Conservation (phyloP, 2,329 filamentous ascomycete genomes). For the Cercospora sp. region DNA sequence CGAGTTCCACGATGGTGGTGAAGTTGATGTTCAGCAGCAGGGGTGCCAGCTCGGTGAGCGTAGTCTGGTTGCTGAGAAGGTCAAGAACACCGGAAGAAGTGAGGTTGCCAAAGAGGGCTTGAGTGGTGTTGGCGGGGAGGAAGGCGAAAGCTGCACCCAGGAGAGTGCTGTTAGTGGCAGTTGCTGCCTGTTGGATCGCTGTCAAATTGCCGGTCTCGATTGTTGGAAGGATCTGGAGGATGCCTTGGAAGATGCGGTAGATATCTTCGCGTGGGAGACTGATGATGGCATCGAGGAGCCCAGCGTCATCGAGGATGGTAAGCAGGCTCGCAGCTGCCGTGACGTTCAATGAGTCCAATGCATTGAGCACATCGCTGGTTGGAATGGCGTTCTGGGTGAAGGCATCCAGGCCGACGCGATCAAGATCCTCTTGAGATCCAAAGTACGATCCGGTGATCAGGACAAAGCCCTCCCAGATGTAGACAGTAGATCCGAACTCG, state of each 20-base stretch:
- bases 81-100: slow-evolving; percentile 15
- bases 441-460: slow-evolving; percentile 23
- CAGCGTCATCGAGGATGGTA: slow-evolving; percentile 7
- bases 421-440: slow-evolving; percentile 24
- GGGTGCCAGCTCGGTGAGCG: slow-evolving; percentile 15
- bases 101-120: slow-evolving; percentile 17
- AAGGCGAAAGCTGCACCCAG: slow-evolving; percentile 1
- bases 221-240: slow-evolving; percentile 16
- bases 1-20: slow-evolving; percentile 18
- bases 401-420: slow-evolving; percentile 10
- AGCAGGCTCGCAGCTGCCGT: slow-evolving; percentile 18
- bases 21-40: slow-evolving; percentile 20
- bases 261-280: slow-evolving; percentile 10
- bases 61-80: slow-evolving; percentile 18
- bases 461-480: slow-evolving; percentile 22
- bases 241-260: slow-evolving; percentile 11
- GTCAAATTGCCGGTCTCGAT: slow-evolving; percentile 16
- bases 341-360: slow-evolving; percentile 21
- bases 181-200: slow-evolving; percentile 11
- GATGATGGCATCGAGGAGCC: slow-evolving; percentile 16
- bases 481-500: slow-evolving; percentile 22
- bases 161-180: slow-evolving; percentile 19
- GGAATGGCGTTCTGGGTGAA: slow-evolving; percentile 14
- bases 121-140: neutral
- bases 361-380: slow-evolving; percentile 8